Percentiles rank a stretch among this genome's conserved stretches.
These are phyloP conservation scores for Cryphonectria japonica DNA, from an alignment of 2,329 filamentous ascomycete species.

Conservation along the genomic window DNA sequence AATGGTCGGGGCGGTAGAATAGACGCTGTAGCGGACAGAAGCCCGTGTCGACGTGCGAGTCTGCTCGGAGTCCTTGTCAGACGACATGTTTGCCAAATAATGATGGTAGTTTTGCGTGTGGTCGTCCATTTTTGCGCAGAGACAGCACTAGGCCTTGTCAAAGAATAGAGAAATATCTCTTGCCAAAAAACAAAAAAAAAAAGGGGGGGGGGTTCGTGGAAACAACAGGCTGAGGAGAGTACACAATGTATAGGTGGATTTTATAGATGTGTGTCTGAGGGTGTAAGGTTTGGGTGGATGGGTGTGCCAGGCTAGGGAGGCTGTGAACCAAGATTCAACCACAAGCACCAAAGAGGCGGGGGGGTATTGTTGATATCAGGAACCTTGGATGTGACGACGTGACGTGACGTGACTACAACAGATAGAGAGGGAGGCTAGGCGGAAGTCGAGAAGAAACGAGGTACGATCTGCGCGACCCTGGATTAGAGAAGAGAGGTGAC, in stretches of 20 bases:
- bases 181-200: not conserved
- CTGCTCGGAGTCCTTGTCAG: conserved; percentile 38
- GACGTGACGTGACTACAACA: not conserved
- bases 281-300: not conserved
- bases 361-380: not conserved
- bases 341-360: not conserved
- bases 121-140: not conserved
- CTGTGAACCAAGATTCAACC: not conserved
- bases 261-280: not conserved
- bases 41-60: conserved; percentile 58
- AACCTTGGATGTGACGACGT: not conserved
- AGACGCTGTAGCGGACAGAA: conserved; percentile 63
- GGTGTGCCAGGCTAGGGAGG: not conserved
- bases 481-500: conserved; percentile 38
- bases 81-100: conserved; percentile 7
- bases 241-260: not conserved
- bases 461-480: conserved; percentile 22
- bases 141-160: not conserved
- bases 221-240: not conserved
- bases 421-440: not conserved
- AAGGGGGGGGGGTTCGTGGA: not conserved
- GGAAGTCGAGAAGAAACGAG: conserved; percentile 4
- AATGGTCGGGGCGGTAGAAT: conserved; percentile 64
- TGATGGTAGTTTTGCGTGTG: not conserved
- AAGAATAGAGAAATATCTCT: not conserved